phyloP scores from a whole-genome alignment of 2,329 filamentous ascomycete genomes.

The Neofusicoccum sp. region DNA sequence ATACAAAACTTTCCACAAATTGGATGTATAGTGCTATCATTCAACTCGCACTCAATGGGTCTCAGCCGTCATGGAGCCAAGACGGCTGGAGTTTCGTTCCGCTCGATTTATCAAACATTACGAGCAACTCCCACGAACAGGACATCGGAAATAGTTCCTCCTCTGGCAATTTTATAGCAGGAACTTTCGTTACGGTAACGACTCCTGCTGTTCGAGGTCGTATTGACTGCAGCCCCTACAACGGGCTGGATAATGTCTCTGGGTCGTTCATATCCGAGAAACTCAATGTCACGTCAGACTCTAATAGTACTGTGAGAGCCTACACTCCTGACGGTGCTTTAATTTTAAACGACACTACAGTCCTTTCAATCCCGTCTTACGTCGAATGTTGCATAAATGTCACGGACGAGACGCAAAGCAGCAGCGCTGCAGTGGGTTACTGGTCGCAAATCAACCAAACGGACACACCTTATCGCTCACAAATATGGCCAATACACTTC shows the following conservation, averaged over 20 bases:
- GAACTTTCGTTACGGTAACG: no score
- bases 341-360: neutral
- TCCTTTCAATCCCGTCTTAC: neutral
- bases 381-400: neutral
- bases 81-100: slow-evolving; percentile 24
- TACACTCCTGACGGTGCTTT: neutral
- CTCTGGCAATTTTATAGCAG: no score
- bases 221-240: no score
- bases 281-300: no score
- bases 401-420: neutral
- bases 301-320: neutral
- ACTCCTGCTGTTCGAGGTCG: no score
- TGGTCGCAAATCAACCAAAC: neutral
- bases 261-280: no score
- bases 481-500: neutral
- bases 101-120: slow-evolving; percentile 23
- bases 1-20: slow-evolving; percentile 22
- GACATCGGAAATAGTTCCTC: no score
- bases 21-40: slow-evolving; percentile 26
- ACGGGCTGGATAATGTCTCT: neutral
- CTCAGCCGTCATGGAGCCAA: slow-evolving; percentile 25
- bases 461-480: slow-evolving; percentile 24
- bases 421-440: slow-evolving; percentile 18
- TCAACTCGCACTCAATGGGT: slow-evolving; percentile 23
- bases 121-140: slow-evolving; percentile 19